Base-by-base conservation (phyloP, 2,329 filamentous ascomycete genomes). In the Colletotrichum sojae region DNA sequence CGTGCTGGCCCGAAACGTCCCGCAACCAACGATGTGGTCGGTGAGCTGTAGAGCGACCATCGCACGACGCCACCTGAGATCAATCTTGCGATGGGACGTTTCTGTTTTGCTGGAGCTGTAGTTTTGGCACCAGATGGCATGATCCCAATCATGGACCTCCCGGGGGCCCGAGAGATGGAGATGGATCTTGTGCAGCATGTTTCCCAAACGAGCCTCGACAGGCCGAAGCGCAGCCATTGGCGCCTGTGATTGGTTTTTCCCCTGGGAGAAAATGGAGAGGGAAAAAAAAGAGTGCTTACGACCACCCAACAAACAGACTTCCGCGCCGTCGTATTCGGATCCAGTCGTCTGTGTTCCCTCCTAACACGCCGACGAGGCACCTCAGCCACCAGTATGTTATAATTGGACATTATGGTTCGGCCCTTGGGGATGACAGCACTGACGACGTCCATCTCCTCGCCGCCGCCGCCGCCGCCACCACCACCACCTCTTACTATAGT, bases 51-150 rank as follows among this genome's bases (percentile, higher is more conserved):
- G 12, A 39, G 52, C 52, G n/a, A 27, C 27, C 25, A 62, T 62
- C 59, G 54, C 49, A 48, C 59, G 59, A 62, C 39, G 39, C 20
- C 48, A 39, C 49, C 59, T 62, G 59, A 62, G 59, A 49, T 20
- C 59, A 62, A 62, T 62, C 59, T 62, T 54, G 59, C 25, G 16
- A 54, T 54, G 49, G 59, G 39, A 54, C 25, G 59, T 62, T 62
- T 54, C 59, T 36, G 20, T 62, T 54, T 62, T 54, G 49, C 49
- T 36, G 48, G 48, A 54, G 39, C 39, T 36, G 39, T 27, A 40
- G 51, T 15, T 60, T 39, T 8, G 46, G 58, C 36, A 27, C 25
- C 40, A n/a, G 40, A 62, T 62, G 49, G 59, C 59, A 54, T 62
- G 59, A 62, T 62, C 20, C 22, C 18, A 62, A 31, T 46, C 49